Evolutionary conservation across 2,329 filamentous ascomycete genomes (phyloP), one percentile per base, ranked within the genome.

Genomic region (Fonsecaea pugnacius): DNA sequence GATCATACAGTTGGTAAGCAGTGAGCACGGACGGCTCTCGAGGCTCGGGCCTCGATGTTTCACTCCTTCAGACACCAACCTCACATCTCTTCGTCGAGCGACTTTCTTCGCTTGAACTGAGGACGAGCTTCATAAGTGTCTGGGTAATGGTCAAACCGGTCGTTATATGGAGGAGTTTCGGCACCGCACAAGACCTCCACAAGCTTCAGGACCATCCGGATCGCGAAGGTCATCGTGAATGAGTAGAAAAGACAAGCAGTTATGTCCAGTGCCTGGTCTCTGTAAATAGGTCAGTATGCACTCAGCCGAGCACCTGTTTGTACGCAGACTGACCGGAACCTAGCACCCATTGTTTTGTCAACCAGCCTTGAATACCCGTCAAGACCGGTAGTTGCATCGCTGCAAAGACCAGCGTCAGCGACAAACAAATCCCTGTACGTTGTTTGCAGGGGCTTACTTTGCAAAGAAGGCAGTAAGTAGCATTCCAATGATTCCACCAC

Each of bases 381-480:
- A 9, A 60, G 46, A 33, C 57, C 57, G 16, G 57, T 60, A 6
- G 57, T 60, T 16, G n/a, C 57, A n/a, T 60, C 32, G 16, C 57
- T 60, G 18, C 12, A 8, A 60, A 2, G n/a, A 0, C 32, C 6
- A 18, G 18, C 50, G 43, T 52, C 36, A 52, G 57, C 5, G 12
- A 48, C 18, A 24, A 9, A 16, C 40, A 46, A 52, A 14, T 38
- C 16, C 3, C 4, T 36, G 16, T 8, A 48, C 14, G 40, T 33
- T 18, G 9, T 30, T 21, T 30, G n/a, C 14, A 16, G 16, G 14
- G 46, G 14, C 57, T 46, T 60, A 60, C 57, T 40, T 18, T 27
- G 46, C 57, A 16, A 60, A 60, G 43, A 60, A 51, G 18, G 57
- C 57, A 16, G 57, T 60, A 24, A 60, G 48, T 21, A 60, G 40